Base-by-base conservation (phyloP, 257 asterid genomes). In the Penstemon newberryi region DNA sequence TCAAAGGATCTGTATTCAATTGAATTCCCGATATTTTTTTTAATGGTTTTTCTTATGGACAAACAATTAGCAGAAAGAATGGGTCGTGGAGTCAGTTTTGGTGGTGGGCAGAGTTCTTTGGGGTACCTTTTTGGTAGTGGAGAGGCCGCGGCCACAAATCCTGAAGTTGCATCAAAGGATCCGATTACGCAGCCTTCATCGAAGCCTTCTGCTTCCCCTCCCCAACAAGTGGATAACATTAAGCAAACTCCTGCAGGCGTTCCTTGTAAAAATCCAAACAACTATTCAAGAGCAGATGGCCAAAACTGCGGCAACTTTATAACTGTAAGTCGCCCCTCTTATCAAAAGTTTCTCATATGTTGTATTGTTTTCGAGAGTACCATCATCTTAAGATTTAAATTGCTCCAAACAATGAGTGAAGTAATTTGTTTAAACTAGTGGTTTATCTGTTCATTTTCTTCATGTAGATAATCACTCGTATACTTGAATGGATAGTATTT, bases 41-140 rank as follows among this genome's bases (percentile, higher is more conserved):
- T 25, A 25, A 25, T 25, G 33, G 33, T 25, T 25, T 25, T 25
- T 2, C 33, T 25, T 25, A 25, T 25, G 33, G 33, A 25, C 1
- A 25, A 25, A 25, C 33, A 25, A 25, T 25, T 25, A 51, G 44
- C 58, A 42, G 53, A 52, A 70, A 79, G 68, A 72, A 89, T 89
- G 96, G 92, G 95, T 45, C 87, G 96, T 42, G 96, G 96, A 75
- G 85, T 77, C 4, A 90, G 96, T 63, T 91, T 89, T 42, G 97
- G 97, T 46, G 97, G 97, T 38, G 96, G 96, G 5, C 89, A 88
- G 78, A 90, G 97, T 79, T 90, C 97, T 4, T 73, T 90, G 76
- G 96, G 96, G 5, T 90, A 90, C 84, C 86, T 90, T 42, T 90
- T 88, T 54, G 96, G 96, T 60, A 61, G 80, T 60, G 96, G 84